Conservation (phyloP, 2,329 filamentous ascomycete genomes). For the Cryphonectria parasitica region DNA sequence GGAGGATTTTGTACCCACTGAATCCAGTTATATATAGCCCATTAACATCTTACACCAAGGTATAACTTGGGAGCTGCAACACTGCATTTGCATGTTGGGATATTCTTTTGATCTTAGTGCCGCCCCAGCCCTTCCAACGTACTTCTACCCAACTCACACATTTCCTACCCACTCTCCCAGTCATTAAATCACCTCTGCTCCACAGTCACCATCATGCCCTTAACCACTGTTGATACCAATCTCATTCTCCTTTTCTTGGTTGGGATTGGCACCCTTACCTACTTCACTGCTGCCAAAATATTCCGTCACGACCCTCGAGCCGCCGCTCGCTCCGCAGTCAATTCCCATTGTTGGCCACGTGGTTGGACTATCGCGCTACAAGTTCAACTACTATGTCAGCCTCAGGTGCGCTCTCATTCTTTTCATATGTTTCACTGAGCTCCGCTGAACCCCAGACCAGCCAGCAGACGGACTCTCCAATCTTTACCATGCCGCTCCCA, state of each 20-base stretch:
- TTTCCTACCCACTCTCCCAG: background rate
- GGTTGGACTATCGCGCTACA: slow-evolving; percentile 36
- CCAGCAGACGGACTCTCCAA: slow-evolving; percentile 35
- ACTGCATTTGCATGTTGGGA: background rate
- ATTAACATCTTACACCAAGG: no score
- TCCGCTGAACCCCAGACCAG: slow-evolving; percentile 14
- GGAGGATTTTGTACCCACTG: no score
- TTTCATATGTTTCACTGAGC: background rate
- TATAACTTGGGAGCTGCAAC: background rate
- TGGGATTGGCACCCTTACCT: slow-evolving; percentile 17
- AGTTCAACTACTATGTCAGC: slow-evolving; percentile 40
- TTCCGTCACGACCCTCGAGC: slow-evolving; percentile 38
- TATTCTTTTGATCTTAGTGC: background rate
- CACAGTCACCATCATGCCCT: slow-evolving; percentile 8
- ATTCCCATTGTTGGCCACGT: slow-evolving; percentile 41
- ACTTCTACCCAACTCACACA: background rate
- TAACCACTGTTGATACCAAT: background rate
- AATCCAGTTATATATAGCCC: no score
- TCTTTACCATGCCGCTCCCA: slow-evolving; percentile 47
- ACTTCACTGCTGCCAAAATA: slow-evolving; percentile 17
- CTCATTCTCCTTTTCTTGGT: slow-evolving; percentile 7
- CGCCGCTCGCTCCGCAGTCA: slow-evolving; percentile 37
- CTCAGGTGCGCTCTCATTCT: slow-evolving; percentile 32
- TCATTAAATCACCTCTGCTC: background rate
- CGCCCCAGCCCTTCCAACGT: background rate